phyloP scores from a whole-genome alignment of 2,329 filamentous ascomycete genomes.

The Talaromyces sp. region DNA sequence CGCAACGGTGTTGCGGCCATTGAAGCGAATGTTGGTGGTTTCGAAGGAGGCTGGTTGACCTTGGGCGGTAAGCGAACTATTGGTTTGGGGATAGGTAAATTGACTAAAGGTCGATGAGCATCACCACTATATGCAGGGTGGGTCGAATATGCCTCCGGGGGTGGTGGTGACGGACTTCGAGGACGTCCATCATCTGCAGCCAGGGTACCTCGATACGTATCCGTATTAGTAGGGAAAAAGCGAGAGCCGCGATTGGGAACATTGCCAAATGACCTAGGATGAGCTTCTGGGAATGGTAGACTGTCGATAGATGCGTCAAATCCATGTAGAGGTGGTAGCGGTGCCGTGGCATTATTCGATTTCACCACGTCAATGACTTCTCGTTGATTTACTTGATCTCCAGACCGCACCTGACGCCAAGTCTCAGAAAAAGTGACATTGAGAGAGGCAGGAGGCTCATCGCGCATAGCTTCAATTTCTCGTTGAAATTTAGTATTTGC shows the following conservation, averaged over 20 bases:
- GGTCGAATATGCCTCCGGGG: constrained; percentile 54
- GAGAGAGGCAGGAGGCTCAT: constrained; percentile 35
- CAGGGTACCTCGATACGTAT: constrained; percentile 33
- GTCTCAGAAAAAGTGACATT: constrained; percentile 43
- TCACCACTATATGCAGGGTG: constrained; percentile 56
- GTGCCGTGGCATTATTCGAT: constrained; percentile 26
- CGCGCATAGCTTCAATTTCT: constrained; percentile 38
- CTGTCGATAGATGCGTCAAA: constrained; percentile 38
- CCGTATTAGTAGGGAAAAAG: constrained; percentile 46
- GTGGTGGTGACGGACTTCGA: constrained; percentile 51
- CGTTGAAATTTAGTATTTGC: constrained; percentile 40
- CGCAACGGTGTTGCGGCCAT: constrained; percentile 40
- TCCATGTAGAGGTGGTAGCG: constrained; percentile 31
- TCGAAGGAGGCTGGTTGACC: constrained; percentile 41
- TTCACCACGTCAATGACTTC: constrained; percentile 38
- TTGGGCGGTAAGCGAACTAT: constrained; percentile 76
- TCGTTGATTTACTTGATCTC: constrained; percentile 40
- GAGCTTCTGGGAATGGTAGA: constrained; percentile 34
- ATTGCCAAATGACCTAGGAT: constrained; percentile 33
- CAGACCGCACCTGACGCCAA: constrained; percentile 45
- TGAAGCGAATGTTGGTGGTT: constrained; percentile 47
- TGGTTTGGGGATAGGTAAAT: constrained; percentile 60
- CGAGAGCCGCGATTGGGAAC: constrained; percentile 44
- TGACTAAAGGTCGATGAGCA: constrained; percentile 52
- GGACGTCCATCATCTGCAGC: constrained; percentile 32